Evolutionary conservation across 306 rosid species (phyloP).

Genomic region (Casuarina cunninghamiana): DNA sequence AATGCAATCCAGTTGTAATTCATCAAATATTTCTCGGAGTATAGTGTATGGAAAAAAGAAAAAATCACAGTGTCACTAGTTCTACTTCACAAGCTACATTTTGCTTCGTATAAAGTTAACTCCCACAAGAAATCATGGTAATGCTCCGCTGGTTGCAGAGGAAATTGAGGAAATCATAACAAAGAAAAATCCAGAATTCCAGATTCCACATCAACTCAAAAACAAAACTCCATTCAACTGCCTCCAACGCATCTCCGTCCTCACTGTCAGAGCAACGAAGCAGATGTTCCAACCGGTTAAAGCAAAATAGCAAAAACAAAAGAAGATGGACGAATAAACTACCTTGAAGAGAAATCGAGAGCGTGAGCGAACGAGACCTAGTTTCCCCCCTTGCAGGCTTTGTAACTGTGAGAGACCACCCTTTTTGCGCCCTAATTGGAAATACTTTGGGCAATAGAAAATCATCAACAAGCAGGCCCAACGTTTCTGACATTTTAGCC

Average conservation of each 20-base stretch:
- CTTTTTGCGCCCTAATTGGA: not conserved
- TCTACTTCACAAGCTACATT: not conserved
- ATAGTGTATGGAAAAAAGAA: not conserved
- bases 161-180: not conserved
- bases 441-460: not conserved
- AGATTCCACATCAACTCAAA: not conserved
- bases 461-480: not conserved
- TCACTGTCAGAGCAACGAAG: not conserved
- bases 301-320: not conserved
- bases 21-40: not conserved
- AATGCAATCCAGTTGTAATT: not conserved
- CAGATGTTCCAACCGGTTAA: too few relatives aligned
- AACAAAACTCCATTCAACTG: not conserved
- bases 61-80: not conserved
- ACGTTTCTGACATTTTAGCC: not conserved
- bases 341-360: not conserved
- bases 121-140: not conserved
- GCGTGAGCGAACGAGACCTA: not conserved
- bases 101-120: too few relatives aligned
- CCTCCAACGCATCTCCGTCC: not conserved
- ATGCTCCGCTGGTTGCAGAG: not conserved
- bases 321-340: not conserved
- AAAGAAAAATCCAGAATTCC: not conserved
- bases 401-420: too few relatives aligned
- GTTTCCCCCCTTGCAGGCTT: too few relatives aligned